Conservation (phyloP, 2,329 filamentous ascomycete species). For the Xylariomycetidae sp. region DNA sequence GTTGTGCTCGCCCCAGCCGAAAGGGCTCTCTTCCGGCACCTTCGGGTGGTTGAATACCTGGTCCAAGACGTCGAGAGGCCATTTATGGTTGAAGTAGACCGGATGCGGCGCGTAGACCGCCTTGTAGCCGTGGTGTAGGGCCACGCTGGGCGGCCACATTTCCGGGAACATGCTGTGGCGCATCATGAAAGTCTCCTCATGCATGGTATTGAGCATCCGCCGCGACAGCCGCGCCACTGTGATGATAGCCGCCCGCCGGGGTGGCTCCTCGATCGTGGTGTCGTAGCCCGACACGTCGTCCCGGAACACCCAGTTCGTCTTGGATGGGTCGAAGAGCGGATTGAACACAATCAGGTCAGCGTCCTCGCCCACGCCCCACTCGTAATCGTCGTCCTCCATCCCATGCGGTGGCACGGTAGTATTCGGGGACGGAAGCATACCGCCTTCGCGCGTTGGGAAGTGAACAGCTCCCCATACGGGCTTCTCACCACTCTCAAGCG, state of each 20-base stretch:
- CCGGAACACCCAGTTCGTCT: conserved; percentile 53
- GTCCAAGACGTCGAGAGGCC: conserved; percentile 54
- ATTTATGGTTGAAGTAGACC: conserved; percentile 60
- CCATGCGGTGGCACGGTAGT: conserved; percentile 55
- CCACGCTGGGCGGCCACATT: conserved; percentile 54
- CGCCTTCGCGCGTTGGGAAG: conserved; percentile 31
- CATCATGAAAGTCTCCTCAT: conserved; percentile 46
- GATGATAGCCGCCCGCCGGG: conserved; percentile 54
- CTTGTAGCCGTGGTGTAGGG: conserved; percentile 71
- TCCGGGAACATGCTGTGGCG: conserved; percentile 56
- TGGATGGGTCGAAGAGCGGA: conserved; percentile 53
- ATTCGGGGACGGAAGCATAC: conserved; percentile 50
- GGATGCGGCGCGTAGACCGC: conserved; percentile 77
- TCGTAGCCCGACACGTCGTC: conserved; percentile 55
- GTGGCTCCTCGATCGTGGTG: conserved; percentile 41
- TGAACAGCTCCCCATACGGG: conserved; percentile 58
- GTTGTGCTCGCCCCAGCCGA: conserved; percentile 61
- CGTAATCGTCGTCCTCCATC: conserved; percentile 62
- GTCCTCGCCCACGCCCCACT: conserved; percentile 53
- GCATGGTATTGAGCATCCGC: conserved; percentile 52
- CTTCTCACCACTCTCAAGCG: conserved; percentile 26
- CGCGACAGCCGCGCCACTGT: conserved; percentile 49
- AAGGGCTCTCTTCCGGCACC: conserved; percentile 46
- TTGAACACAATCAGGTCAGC: conserved; percentile 58
- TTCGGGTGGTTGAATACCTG: conserved; percentile 59